These are phyloP conservation scores for Omphalea diandra DNA, from an alignment of 441 rosid genomes.

Conservation along the genomic window DNA sequence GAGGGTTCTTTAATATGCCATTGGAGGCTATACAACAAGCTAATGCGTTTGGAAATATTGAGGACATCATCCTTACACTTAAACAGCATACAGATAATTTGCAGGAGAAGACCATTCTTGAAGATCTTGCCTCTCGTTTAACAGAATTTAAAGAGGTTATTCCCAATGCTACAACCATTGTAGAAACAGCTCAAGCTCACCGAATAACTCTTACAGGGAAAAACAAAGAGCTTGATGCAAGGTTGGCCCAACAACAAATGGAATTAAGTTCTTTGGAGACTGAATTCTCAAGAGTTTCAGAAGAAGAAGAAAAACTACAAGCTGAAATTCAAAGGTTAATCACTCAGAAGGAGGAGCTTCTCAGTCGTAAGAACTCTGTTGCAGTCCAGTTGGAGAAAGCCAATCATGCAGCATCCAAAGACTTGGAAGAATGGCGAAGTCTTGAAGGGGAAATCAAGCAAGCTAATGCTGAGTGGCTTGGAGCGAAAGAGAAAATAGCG, in stretches of 20 bases:
- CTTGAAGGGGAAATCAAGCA: background rate
- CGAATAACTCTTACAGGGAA: background rate
- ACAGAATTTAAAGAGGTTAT: background rate
- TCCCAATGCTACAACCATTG: background rate
- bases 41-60: too few species aligned
- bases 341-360: too few species aligned
- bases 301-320: too few species aligned
- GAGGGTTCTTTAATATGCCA: too few species aligned
- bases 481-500: background rate
- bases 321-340: too few species aligned
- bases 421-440: background rate
- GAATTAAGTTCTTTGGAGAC: too few species aligned
- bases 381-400: too few species aligned
- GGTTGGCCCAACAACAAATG: background rate
- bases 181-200: too few species aligned
- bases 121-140: background rate
- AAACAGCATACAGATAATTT: background rate
- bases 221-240: background rate
- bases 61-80: background rate
- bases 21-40: too few species aligned
- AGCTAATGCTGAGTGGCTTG: background rate
- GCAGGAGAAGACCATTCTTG: background rate
- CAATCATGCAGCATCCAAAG: background rate
- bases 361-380: too few species aligned
- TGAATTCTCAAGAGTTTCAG: too few species aligned